A percentile compares a stretch with the other conserved stretches of the same genome.
phyloP scores from a whole-genome alignment of 345 rosid genomes.

The Brassica carinata region DNA sequence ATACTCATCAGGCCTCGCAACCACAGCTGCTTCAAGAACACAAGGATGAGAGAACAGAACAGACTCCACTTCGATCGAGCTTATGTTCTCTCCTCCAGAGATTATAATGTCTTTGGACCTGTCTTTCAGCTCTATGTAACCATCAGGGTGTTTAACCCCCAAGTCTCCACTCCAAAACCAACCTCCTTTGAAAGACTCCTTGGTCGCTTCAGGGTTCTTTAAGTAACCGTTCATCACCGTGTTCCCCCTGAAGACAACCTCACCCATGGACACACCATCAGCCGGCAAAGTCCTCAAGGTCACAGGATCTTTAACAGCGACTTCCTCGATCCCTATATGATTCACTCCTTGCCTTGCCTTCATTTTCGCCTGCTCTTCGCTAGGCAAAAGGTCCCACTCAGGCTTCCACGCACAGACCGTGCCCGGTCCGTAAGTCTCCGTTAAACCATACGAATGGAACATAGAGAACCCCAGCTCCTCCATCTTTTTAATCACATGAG shows the following conservation, averaged over 20 bases:
- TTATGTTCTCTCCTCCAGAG: constrained; percentile 79
- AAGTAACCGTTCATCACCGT: constrained; percentile 82
- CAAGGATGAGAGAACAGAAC: constrained; percentile 65
- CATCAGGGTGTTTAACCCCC: constrained; percentile 69
- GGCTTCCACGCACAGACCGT: constrained; percentile 72
- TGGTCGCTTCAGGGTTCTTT: constrained; percentile 61
- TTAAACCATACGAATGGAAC: constrained; percentile 68
- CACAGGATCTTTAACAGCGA: constrained; percentile 59
- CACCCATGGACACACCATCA: constrained; percentile 71
- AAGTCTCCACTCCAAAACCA: constrained; percentile 81
- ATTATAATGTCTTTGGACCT: constrained; percentile 74
- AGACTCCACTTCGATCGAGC: constrained; percentile 73
- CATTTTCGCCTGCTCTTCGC: constrained; percentile 52
- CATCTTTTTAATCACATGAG: constrained; percentile 61
- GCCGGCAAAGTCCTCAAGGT: constrained; percentile 62
- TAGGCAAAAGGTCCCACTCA: constrained; percentile 67
- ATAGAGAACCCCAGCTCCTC: constrained; percentile 66
- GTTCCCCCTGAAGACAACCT: constrained; percentile 76
- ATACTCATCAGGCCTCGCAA: constrained; percentile 64
- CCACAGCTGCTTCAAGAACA: constrained; percentile 76
- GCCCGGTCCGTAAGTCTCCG: constrained; percentile 82
- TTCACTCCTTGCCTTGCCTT: constrained; percentile 70
- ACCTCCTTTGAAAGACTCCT: constrained; percentile 64
- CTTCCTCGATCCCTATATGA: constrained; percentile 64
- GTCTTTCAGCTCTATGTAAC: constrained; percentile 75